Conservation (phyloP, 116 monocot species). For the Cymodocea nodosa region DNA sequence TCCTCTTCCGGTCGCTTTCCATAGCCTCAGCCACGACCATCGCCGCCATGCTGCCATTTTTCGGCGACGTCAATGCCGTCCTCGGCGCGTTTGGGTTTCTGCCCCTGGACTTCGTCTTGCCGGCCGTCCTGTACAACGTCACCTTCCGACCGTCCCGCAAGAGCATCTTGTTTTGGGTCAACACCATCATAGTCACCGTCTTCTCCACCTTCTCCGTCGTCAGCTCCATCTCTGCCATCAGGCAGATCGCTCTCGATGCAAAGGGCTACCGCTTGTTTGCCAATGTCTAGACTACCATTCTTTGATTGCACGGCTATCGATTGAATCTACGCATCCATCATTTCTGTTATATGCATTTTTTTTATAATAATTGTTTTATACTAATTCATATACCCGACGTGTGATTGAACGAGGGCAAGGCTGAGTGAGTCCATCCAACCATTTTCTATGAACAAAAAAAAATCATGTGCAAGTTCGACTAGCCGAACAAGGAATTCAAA, state of each 20-base stretch:
- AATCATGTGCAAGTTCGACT: too few relatives aligned
- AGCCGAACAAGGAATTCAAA: too few relatives aligned
- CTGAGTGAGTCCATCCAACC: too few relatives aligned
- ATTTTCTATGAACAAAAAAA: too few relatives aligned
- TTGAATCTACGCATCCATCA: too few relatives aligned
- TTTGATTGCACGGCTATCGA: too few relatives aligned
- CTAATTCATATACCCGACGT: too few relatives aligned
- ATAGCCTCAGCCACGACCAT: conserved; percentile 44
- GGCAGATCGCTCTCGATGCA: conserved; percentile 50
- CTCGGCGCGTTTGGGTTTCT: conserved; percentile 90
- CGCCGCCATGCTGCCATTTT: conserved; percentile 91
- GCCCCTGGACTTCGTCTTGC: conserved; percentile 83
- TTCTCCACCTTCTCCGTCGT: conserved; percentile 47
- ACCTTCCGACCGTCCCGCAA: conserved; percentile 59
- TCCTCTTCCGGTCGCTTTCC: conserved; percentile 50
- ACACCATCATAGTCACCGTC: conserved; percentile 34
- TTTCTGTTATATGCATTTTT: too few relatives aligned
- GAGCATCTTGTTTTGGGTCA: conserved; percentile 54
- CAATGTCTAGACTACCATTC: conserved; percentile 18
- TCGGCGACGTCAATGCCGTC: conserved; percentile 81
- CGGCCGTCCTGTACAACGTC: conserved; percentile 59
- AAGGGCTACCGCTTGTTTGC: conserved; percentile 53
- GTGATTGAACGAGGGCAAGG: too few relatives aligned
- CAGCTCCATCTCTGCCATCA: conserved; percentile 38
- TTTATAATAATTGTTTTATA: too few relatives aligned